Base-by-base conservation (phyloP, 495 filamentous ascomycete genomes). In the Penicillium angulare region DNA sequence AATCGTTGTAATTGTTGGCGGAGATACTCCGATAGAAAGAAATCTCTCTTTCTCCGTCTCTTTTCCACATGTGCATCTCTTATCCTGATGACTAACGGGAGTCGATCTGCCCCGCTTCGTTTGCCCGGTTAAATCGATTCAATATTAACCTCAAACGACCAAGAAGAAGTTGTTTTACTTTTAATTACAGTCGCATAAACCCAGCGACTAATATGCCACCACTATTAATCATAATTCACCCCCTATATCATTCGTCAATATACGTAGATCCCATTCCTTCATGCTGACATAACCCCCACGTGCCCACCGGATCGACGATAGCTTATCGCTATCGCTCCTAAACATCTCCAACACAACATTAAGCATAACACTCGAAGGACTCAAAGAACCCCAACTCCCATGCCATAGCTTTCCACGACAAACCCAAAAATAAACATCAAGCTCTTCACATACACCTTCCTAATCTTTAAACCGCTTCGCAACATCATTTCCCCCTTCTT, bases 21-120 rank as follows among this genome's bases (percentile, higher is more conserved):
- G 16, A 38, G 38, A 23, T n/a, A 23, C 21, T 21, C 38, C 15
- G 33, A 17, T 10, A 16, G 33, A 10, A 15, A 17, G 8, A 13
- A 41, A 18, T 17, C 36, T 34, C 27, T 46, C 33, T 39, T 46
- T 54, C n/a, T 49, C 43, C 33, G 29, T 41, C 24, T 41, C 24
- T 17, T 13, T 23, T 39, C 26, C 12, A n/a, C n/a, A n/a, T n/a
- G n/a, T n/a, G n/a, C n/a, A 27, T 45, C 36, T 24, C 18, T 27
- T 39, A 12, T 32, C 17, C 24, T 18, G 55, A 53, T 57, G 55
- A 57, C 55, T 53, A 49, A 57, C 9, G 12, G 27, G 43, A 17
- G 23, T 7, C 44, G 13, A 16, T 26, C 23, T 13, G 32, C 32
- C 32, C 45, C 52, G 46, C 39, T 18, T 9, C 20, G 20, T n/a